phyloP scores from a whole-genome alignment of 148 eudicot species.

The Arbutus unedo region DNA sequence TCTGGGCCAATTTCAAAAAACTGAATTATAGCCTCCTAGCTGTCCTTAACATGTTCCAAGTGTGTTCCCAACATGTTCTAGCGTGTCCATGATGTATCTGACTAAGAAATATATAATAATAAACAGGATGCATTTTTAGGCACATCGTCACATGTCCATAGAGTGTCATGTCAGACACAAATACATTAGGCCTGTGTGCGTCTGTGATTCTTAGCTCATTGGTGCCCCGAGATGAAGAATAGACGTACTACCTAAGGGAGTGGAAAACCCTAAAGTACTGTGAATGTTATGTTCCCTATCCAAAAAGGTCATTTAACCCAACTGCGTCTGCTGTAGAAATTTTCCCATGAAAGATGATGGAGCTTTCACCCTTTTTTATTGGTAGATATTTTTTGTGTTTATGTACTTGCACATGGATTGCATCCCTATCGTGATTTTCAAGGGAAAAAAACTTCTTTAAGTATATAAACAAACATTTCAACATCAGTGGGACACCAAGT shows the following conservation, averaged over 20 bases:
- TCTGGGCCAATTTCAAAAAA: not conserved
- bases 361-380: not conserved
- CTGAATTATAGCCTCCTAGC: not conserved
- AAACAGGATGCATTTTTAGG: not conserved
- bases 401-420: not conserved
- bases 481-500: not conserved
- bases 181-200: not conserved
- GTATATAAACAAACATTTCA: not conserved
- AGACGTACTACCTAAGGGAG: not conserved
- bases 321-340: not conserved
- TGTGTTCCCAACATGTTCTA: not conserved
- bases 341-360: not conserved
- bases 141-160: not conserved
- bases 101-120: not conserved
- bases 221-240: not conserved
- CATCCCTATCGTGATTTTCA: not conserved
- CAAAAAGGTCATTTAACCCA: not conserved
- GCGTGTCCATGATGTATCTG: not conserved
- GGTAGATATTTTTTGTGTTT: not conserved
- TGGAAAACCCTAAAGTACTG: not conserved
- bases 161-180: not conserved
- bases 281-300: not conserved
- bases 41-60: not conserved
- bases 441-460: not conserved
- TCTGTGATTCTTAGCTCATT: not conserved